Percentiles rank a stretch among this genome's conserved stretches.
Evolutionary conservation across 1,284 basidiomycete species (phyloP).

Genomic region (Apiotrichum sp.): DNA sequence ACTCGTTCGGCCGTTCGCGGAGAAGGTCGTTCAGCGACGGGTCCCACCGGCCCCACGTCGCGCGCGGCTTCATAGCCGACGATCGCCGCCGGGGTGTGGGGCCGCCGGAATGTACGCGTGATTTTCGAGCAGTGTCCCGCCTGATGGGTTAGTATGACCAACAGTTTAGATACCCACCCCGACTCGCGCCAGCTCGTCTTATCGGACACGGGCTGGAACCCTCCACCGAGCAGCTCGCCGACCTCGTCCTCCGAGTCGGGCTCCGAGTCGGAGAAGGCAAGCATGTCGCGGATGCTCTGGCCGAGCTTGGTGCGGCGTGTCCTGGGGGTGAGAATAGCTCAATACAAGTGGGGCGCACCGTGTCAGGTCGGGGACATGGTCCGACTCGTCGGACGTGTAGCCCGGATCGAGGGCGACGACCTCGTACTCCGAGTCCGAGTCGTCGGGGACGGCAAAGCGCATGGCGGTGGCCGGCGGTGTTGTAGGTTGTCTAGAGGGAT

Average conservation of each 20-base stretch:
- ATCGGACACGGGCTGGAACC: background rate
- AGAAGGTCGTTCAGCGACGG: constrained; percentile 17
- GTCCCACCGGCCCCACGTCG: constrained; percentile 5
- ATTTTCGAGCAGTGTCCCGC: background rate
- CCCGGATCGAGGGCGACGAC: constrained; percentile 13
- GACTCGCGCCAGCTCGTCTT: constrained; percentile 13
- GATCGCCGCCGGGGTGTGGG: background rate
- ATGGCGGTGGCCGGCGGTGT: constrained; percentile 8
- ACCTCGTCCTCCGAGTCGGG: constrained; percentile 35
- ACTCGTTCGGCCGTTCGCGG: constrained; percentile 25
- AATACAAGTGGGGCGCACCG: background rate
- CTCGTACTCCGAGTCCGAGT: constrained; percentile 18
- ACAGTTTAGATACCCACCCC: constrained; percentile 5
- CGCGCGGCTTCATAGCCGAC: background rate
- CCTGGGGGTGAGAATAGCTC: constrained; percentile 2
- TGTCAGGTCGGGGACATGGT: constrained; percentile 7
- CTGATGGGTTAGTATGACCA: background rate
- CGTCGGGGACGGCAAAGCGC: constrained; percentile 28
- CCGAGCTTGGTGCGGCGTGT: constrained; percentile 13
- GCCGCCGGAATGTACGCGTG: background rate
- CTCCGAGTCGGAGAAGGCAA: constrained; percentile 21
- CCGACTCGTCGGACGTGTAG: constrained; percentile 10
- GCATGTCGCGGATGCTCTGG: constrained; percentile 19
- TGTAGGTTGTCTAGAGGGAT: too few relatives aligned
- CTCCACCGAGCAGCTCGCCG: constrained; percentile 10